Evolutionary conservation across 1,284 basidiomycete species (phyloP).

Genomic region (Trichosporon sp.): DNA sequence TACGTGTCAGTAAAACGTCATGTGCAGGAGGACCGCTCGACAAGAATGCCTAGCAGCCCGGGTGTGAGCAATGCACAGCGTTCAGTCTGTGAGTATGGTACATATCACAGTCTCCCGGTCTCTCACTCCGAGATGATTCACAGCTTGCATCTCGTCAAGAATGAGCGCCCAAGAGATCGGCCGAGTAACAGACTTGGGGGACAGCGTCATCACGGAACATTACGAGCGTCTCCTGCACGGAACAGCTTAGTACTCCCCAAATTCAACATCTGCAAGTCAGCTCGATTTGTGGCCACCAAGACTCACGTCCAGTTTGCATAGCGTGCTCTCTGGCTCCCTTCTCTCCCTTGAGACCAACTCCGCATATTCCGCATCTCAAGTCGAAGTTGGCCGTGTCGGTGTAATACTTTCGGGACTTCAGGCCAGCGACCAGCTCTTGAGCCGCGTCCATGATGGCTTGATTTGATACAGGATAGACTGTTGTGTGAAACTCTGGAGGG

Average conservation of each 20-base stretch:
- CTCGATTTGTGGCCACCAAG: neutral
- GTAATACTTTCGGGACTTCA: conserved; percentile 70
- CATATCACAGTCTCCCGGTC: too few species aligned
- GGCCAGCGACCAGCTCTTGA: conserved; percentile 61
- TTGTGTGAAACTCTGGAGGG: conserved; percentile 79
- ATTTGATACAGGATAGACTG: conserved; percentile 65
- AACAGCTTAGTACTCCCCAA: conserved; percentile 69
- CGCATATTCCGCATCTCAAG: conserved; percentile 54
- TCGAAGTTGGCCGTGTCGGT: conserved; percentile 90
- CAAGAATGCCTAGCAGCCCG: too few species aligned
- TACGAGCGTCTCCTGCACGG: too few species aligned
- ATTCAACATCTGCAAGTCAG: conserved; percentile 51
- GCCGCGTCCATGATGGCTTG: conserved; percentile 59
- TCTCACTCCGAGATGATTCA: too few species aligned
- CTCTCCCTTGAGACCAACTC: conserved; percentile 76
- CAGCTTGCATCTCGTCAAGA: too few species aligned
- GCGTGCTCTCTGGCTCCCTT: conserved; percentile 85
- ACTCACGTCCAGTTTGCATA: conserved; percentile 70
- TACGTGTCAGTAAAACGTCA: neutral
- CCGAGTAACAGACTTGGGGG: too few species aligned
- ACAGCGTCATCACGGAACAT: neutral
- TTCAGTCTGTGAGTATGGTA: too few species aligned
- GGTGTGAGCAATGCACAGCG: too few species aligned
- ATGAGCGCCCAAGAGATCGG: too few species aligned
- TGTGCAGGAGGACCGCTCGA: too few species aligned